These are phyloP conservation scores for Adansonia madagascariensis DNA, from an alignment of 441 rosid species.

Conservation along the genomic window DNA sequence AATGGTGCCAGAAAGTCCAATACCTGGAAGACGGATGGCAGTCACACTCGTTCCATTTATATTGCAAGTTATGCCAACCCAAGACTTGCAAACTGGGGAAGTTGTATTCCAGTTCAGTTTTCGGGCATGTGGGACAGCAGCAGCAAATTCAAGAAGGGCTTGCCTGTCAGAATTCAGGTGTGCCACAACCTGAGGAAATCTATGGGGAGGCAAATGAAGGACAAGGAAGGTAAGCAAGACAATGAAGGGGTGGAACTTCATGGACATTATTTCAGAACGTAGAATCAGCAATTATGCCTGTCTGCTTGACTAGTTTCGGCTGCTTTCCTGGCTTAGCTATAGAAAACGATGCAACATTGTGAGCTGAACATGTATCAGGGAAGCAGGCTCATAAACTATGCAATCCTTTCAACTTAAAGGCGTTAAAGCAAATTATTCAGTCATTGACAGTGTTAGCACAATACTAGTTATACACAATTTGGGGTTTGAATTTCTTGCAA, in stretches of 20 bases:
- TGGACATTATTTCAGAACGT: slow-evolving; percentile 15
- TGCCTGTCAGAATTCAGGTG: slow-evolving; percentile 58
- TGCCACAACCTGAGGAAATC: slow-evolving; percentile 29
- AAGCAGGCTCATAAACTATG: slow-evolving; percentile 1
- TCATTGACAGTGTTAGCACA: not conserved
- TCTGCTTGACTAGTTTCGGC: slow-evolving; percentile 23
- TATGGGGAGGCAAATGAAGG: slow-evolving; percentile 25
- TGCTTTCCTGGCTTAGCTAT: slow-evolving; percentile 31
- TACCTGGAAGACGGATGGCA: slow-evolving; percentile 56
- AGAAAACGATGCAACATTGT: slow-evolving; percentile 22
- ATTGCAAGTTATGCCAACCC: slow-evolving; percentile 64
- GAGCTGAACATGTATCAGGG: slow-evolving; percentile 4
- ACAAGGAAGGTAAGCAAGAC: slow-evolving; percentile 32
- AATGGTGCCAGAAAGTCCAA: slow-evolving; percentile 58
- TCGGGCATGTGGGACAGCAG: slow-evolving; percentile 53
- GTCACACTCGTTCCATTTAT: slow-evolving; percentile 38
- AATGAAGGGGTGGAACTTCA: slow-evolving; percentile 40
- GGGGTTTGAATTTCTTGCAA: not conserved
- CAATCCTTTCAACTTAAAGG: not conserved
- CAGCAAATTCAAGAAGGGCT: slow-evolving; percentile 61
- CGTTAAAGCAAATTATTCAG: not conserved
- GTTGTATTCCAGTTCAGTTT: slow-evolving; percentile 61
- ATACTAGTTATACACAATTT: not conserved
- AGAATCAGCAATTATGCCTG: slow-evolving; percentile 14
- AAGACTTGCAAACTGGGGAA: slow-evolving; percentile 52